Conservation (phyloP, 2,329 filamentous ascomycete species). For the Rutstroemia sp. region DNA sequence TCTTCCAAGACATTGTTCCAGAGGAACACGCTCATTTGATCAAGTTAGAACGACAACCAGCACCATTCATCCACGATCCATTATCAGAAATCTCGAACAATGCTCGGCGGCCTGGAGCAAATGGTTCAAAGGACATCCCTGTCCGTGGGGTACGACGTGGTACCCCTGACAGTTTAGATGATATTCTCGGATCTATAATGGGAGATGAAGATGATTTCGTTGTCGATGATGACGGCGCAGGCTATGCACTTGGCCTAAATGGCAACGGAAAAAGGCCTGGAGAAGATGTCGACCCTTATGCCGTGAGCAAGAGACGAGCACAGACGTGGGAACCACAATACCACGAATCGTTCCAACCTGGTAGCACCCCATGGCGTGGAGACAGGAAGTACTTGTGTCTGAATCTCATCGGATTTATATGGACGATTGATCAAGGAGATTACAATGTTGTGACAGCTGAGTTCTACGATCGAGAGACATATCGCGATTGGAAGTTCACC, state of each 20-base stretch:
- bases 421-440: constrained; percentile 93
- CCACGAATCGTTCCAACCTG: constrained; percentile 85
- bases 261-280: constrained; percentile 60
- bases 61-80: constrained; percentile 81
- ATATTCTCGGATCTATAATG: constrained; percentile 60
- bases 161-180: constrained; percentile 73
- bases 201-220: constrained; percentile 69
- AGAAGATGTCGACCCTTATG: constrained; percentile 33
- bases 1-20: constrained; percentile 65
- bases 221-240: constrained; percentile 89
- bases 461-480: constrained; percentile 90
- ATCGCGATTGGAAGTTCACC: constrained; percentile 94
- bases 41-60: constrained; percentile 57
- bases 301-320: constrained; percentile 35
- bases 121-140: constrained; percentile 45
- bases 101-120: constrained; percentile 45
- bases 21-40: constrained; percentile 50
- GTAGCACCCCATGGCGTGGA: constrained; percentile 91
- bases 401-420: constrained; percentile 89
- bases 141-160: constrained; percentile 46
- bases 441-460: constrained; percentile 93
- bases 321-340: constrained; percentile 48
- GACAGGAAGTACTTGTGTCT: constrained; percentile 90
- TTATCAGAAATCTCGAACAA: constrained; percentile 63
- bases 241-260: constrained; percentile 58